These are phyloP conservation scores for Wallacemonas rigidus DNA, from an alignment of 208 protist genomes.

Conservation along the genomic window DNA sequence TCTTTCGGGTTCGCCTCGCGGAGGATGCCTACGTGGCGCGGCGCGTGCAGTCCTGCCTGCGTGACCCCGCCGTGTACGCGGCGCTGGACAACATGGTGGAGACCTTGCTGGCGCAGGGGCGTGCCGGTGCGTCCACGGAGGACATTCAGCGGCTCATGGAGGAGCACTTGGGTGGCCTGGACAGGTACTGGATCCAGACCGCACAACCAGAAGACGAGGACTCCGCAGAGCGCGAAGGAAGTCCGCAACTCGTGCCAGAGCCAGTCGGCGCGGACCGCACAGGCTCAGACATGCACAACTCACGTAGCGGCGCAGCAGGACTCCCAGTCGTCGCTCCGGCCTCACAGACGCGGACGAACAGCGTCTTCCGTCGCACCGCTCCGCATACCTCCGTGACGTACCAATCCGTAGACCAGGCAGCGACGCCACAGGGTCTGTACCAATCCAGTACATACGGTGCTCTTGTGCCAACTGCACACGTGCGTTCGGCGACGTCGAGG, in stretches of 20 bases:
- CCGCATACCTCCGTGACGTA: background rate
- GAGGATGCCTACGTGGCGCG: constrained; percentile 32
- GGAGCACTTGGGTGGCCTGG: constrained; percentile 21
- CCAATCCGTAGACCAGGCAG: background rate
- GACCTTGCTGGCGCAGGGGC: constrained; percentile 36
- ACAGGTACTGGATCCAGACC: constrained; percentile 3
- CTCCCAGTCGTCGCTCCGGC: too few relatives aligned
- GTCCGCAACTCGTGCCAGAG: too few relatives aligned
- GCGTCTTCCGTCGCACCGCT: too few relatives aligned
- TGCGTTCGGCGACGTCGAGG: background rate
- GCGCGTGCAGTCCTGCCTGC: constrained; percentile 26
- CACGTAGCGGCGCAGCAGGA: too few relatives aligned
- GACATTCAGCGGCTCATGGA: constrained; percentile 29
- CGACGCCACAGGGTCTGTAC: background rate
- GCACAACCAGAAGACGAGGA: background rate
- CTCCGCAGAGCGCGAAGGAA: too few relatives aligned
- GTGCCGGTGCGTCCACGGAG: constrained; percentile 24
- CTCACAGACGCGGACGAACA: too few relatives aligned
- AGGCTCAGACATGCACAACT: too few relatives aligned
- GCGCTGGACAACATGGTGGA: constrained; percentile 52
- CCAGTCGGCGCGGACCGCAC: too few relatives aligned
- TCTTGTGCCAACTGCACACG: background rate
- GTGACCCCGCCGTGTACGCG: constrained; percentile 28
- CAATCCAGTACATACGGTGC: constrained; percentile 13
- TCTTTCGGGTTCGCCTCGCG: constrained; percentile 37